Base-by-base conservation (phyloP, 257 asterid genomes). In the Paulownia fortunei region DNA sequence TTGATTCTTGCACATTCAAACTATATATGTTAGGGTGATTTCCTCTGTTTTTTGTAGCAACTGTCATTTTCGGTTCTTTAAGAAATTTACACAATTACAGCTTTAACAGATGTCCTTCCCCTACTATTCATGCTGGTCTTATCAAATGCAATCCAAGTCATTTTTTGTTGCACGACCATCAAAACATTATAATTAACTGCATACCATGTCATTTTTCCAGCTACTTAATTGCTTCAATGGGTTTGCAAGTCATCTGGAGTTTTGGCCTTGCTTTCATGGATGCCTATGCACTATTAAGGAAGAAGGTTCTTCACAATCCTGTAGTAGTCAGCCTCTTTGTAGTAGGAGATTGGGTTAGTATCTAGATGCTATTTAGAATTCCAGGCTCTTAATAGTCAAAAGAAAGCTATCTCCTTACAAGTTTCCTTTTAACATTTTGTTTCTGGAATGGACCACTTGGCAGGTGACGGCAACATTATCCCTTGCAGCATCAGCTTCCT, bases 321-420 rank as follows among this genome's bases (percentile, higher is more conserved):
- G 59, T 81, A 13, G 61, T 84, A 36, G 80, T 88, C 51, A 73
- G 89, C 86, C 85, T 88, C 67, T 84, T 84, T 12, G 87, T 76
- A 4, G 89, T 86, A 0, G 92, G 92, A 60, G 92, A 88, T 56
- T 88, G 92, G 92, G 92, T 88, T 18, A 81, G 92, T 80, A 8
- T 65, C 81, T 46, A 8, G 15, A 16, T 7, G 9, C 49, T 24
- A n/a, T 3, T 8, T 51, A 16, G 5, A 52, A 36, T 76, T 24
- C 11, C 1, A 5, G 27, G 24, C 44, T n/a, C 16, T 34, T 67
- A n/a, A 27, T 24, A 56, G 15, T 32, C 10, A n/a, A n/a, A 27
- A 24, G 7, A n/a, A 11, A n/a, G 44, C 32, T 15, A 46, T 34
- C 30, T 49, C 30, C 42, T 13, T 0, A 13, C 7, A 15, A 8